Base-by-base conservation (phyloP, 2,329 filamentous ascomycete genomes). In the Penicillium rolfsii region DNA sequence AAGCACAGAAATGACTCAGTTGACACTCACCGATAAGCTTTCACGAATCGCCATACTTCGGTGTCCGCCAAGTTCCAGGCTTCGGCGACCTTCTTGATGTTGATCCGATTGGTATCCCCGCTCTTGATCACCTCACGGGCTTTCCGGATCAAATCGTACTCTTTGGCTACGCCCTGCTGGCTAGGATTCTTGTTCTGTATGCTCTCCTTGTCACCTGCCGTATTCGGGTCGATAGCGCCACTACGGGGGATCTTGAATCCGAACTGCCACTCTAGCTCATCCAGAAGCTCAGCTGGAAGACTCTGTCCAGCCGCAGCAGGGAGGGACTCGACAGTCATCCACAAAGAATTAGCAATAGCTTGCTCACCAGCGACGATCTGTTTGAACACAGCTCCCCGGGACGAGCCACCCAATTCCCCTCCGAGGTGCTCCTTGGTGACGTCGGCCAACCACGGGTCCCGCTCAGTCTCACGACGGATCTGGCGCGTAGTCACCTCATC, bases 221-320 rank as follows among this genome's bases (percentile, higher is more conserved):
- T 73, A 30, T 77, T 76, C 28, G 74, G 66, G 57, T 79, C 74
- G n/a, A 73, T 70, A 40, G 73, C 71, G 75, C 79, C 54, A 68
- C 76, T 64, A 59, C 83, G 82, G 1, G 93, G 91, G 9, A 97
- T 83, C 14, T 83, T 81, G 76, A 98, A 98, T 57, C 94, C 95
- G 73, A 98, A 91, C 67, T 89, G 85, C 92, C 93, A 98, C 72
- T 94, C 89, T 2, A 97, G 80, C 65, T 95, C 90, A n/a, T 84
- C 75, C 22, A 81, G 61, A 36, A 79, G 73, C 14, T 71, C 67
- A 2, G 76, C 75, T 3, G 89, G 87, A 7, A 89, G 78, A 46
- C 80, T 79, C 70, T 89, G 86, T 14, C 73, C 74, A 24, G 71
- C 71, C 58, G 75, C 76, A 1, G 79, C 75, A 5, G 81, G 77